Percentiles rank a stretch among this genome's conserved stretches.
Conservation (phyloP, 139 green algal genomes). For the Tetradesmus obliquus region DNA sequence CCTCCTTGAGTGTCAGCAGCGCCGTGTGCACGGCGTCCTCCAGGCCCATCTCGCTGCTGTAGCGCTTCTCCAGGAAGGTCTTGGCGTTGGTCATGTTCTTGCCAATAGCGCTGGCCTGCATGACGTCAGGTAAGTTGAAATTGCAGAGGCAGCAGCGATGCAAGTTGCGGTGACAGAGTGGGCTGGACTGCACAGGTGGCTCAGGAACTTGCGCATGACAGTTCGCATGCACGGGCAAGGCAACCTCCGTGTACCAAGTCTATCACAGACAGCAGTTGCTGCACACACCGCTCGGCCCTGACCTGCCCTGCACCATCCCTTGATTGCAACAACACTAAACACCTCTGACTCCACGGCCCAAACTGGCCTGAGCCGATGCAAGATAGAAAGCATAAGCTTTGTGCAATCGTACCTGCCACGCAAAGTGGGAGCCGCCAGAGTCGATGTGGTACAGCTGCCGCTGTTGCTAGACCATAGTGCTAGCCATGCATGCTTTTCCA, state of each 20-base stretch:
- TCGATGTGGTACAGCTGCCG: conserved; percentile 99
- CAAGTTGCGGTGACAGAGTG: not conserved
- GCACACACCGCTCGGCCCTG: not conserved
- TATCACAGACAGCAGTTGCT: not conserved
- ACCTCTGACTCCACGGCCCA: not conserved
- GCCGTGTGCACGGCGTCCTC: conserved; percentile 99
- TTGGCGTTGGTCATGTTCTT: conserved; percentile 99
- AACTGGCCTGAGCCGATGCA: not conserved
- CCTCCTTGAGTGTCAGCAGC: conserved; percentile 98
- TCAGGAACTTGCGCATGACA: not conserved
- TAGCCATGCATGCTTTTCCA: too few species aligned
- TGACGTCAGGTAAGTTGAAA: too few species aligned
- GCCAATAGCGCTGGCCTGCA: conserved; percentile 92
- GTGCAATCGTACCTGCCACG: conserved; percentile 75
- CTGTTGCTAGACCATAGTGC: too few species aligned
- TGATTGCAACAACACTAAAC: not conserved
- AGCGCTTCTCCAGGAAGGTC: conserved; percentile 94
- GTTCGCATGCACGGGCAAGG: not conserved
- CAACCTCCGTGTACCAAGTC: not conserved
- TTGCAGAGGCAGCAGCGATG: not conserved
- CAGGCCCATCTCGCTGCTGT: conserved; percentile 96
- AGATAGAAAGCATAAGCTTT: too few species aligned
- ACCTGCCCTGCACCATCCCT: not conserved
- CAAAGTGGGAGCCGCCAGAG: conserved; percentile 96
- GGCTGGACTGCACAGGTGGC: too few species aligned